Evolutionary conservation across 768 basidiomycete species (phyloP).

Genomic region (Amanita polypyramis): DNA sequence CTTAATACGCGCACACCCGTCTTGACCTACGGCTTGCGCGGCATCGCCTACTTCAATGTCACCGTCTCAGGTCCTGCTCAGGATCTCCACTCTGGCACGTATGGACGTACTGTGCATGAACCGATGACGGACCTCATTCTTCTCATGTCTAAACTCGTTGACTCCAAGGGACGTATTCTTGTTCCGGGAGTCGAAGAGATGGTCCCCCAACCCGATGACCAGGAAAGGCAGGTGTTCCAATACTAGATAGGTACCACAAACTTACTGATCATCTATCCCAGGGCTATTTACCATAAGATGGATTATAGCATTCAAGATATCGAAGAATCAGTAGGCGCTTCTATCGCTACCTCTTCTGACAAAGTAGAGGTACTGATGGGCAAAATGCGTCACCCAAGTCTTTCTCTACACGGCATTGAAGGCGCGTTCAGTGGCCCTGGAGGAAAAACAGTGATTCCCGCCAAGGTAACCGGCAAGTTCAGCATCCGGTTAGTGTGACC

Average conservation of each 20-base stretch:
- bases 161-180: constrained; percentile 68
- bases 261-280: constrained; percentile 15
- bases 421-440: constrained; percentile 84
- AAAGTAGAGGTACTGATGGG: constrained; percentile 83
- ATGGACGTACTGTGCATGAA: constrained; percentile 74
- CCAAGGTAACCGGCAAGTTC: constrained; percentile 84
- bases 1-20: constrained; percentile 71
- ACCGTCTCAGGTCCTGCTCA: constrained; percentile 73
- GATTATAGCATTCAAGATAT: constrained; percentile 69
- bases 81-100: constrained; percentile 87
- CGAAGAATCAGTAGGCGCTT: constrained; percentile 63
- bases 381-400: constrained; percentile 81
- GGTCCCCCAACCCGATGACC: constrained; percentile 60
- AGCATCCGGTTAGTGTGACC: constrained; percentile 65
- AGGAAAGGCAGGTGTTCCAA: constrained; percentile 43
- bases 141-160: constrained; percentile 81
- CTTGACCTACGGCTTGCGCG: constrained; percentile 83
- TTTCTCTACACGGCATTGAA: constrained; percentile 93
- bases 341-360: constrained; percentile 64
- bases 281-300: constrained; percentile 61
- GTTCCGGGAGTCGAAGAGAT: constrained; percentile 84
- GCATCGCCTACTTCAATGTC: constrained; percentile 79
- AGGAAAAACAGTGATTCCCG: constrained; percentile 91
- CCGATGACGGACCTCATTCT: constrained; percentile 90
- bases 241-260: neutral